Conservation (phyloP, 2,329 filamentous ascomycete genomes). For the Dothideomycetidae sp. region DNA sequence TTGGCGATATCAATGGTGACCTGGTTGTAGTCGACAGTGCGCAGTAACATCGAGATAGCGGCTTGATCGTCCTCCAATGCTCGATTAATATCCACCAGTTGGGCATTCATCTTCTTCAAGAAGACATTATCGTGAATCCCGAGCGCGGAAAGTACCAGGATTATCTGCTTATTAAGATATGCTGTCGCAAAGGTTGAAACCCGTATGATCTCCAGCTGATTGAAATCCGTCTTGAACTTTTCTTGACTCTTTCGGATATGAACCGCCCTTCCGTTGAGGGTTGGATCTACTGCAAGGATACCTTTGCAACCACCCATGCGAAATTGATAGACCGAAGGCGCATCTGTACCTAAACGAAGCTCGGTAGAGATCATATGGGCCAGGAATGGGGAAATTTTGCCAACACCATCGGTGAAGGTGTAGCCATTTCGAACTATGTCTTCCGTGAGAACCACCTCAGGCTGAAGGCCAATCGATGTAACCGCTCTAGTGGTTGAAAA, state of each 20-base stretch:
- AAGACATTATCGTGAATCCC: slow-evolving; percentile 59
- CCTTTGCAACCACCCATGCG: slow-evolving; percentile 88
- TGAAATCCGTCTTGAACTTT: slow-evolving; percentile 63
- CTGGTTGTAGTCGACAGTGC: slow-evolving; percentile 73
- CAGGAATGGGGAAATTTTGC: slow-evolving; percentile 71
- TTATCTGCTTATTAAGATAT: slow-evolving; percentile 79
- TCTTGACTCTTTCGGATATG: slow-evolving; percentile 72
- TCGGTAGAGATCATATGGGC: slow-evolving; percentile 60
- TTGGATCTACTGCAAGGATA: slow-evolving; percentile 60
- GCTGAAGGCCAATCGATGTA: slow-evolving; percentile 38
- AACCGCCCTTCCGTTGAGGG: slow-evolving; percentile 44
- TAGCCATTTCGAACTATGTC: slow-evolving; percentile 58
- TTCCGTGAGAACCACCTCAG: slow-evolving; percentile 43
- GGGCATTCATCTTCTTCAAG: slow-evolving; percentile 47
- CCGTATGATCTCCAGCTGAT: slow-evolving; percentile 71
- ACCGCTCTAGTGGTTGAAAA: slow-evolving; percentile 85
- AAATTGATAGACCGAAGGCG: slow-evolving; percentile 81
- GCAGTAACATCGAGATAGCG: slow-evolving; percentile 55
- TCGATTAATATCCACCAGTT: slow-evolving; percentile 52
- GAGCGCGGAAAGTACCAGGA: slow-evolving; percentile 66
- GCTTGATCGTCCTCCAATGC: slow-evolving; percentile 52
- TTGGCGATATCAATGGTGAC: slow-evolving; percentile 59
- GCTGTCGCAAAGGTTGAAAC: slow-evolving; percentile 63
- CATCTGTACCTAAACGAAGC: slow-evolving; percentile 42
- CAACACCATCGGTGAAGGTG: slow-evolving; percentile 83